Base-by-base conservation (phyloP, 2,329 filamentous ascomycete genomes). In the Phoma sp. region DNA sequence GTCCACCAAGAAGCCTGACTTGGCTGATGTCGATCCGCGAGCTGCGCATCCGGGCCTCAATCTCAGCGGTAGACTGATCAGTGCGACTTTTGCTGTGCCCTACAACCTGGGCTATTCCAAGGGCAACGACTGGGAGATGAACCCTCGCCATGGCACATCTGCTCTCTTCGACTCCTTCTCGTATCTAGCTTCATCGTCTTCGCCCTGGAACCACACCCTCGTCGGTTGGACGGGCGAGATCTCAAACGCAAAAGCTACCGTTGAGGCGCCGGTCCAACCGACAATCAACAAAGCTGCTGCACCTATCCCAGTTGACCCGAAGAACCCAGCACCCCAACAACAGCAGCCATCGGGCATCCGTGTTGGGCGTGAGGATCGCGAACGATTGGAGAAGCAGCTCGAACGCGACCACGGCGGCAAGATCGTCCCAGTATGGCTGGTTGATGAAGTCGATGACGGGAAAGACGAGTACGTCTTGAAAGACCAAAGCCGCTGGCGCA, bases 141-240 rank as follows among this genome's bases (percentile, higher is more conserved):
- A 85, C 65, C 81, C 87, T 56, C 90, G 93, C 21, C 89, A 89
- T 56, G 93, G 93, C 49, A 93, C 93, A 53, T 97, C 93, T 11
- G 92, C 93, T 14, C 83, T 98, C 28, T 96, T 96, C 76, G 92
- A 97, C 74, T 93, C 92, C 9, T 92, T 98, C 69, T 85, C 88
- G 50, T 88, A 96, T 76, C 86, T 98, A 37, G 91, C 92, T 3
- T 96, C 92, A n/a, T 82, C 89, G 50, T 83, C 89, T 36, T 88
- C 89, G 2, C 87, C 89, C 17, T 98, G 93, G 93, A 91, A 92
- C 66, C 93, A 97, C 77, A 95, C 88, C 1, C 84, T 97, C 5
- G 90, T 98, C 47, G 93, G 92, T 38, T 98, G 93, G 93, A 96
- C 93, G 3, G 93, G 93, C 53, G 93, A 98, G 56, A 79, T 82